Conservation (phyloP, 2,329 filamentous ascomycete species). For the Alternaria novae-zelandiae region DNA sequence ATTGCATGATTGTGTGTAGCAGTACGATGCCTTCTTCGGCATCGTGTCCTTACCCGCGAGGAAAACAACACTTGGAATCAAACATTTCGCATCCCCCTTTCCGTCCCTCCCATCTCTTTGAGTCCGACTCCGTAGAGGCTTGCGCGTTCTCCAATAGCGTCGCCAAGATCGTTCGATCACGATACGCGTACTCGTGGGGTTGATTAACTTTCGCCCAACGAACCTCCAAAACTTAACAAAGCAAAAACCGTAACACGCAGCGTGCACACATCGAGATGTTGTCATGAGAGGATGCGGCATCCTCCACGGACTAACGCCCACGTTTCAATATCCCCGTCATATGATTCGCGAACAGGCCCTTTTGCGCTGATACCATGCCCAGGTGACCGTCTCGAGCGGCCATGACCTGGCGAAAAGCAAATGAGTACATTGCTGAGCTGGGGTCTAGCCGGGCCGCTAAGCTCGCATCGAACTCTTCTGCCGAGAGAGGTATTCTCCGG, state of each 20-base stretch:
- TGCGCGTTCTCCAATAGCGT: background rate
- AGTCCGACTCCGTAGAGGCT: background rate
- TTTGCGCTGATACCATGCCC: background rate
- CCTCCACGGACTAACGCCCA: background rate
- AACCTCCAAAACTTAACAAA: background rate
- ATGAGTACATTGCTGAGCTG: background rate
- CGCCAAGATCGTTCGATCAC: background rate
- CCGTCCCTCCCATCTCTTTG: background rate
- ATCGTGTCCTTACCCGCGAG: background rate
- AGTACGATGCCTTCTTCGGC: background rate
- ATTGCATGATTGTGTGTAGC: background rate
- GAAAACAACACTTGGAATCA: background rate
- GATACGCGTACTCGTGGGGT: background rate
- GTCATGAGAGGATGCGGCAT: background rate
- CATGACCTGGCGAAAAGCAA: background rate
- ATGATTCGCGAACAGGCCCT: background rate
- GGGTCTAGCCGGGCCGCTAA: background rate
- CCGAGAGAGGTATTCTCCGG: constrained; percentile 5
- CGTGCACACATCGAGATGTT: background rate
- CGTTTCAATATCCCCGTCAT: background rate
- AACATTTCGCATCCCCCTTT: background rate
- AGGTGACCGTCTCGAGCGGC: background rate
- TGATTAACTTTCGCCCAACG: background rate
- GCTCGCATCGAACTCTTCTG: constrained; percentile 1
- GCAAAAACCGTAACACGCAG: background rate